Base-by-base conservation (phyloP, 805 yeast genomes). In the Saturnispora diversa region DNA sequence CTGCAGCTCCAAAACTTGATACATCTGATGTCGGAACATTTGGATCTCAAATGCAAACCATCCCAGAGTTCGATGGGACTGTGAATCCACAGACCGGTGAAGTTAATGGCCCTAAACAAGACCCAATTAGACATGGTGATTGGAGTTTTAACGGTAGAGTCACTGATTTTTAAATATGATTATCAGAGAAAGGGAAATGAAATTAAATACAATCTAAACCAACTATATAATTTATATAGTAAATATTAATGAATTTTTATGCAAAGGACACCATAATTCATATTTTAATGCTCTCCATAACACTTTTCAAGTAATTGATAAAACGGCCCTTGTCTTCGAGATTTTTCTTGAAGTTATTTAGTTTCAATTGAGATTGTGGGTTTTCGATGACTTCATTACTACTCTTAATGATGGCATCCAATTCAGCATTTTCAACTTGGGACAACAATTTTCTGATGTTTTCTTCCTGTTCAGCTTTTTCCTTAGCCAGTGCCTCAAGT, bases 91-190 rank as follows among this genome's bases (percentile, higher is more conserved):
- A 68, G 43, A 92, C 98, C 1, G 98, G 98, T 3, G 98, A 92
- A 62, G 69, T 81, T 17, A 95, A 95, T 35, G 98, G 98, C 0
- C 98, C 98, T 20, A 92, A 92, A 55, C 97, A 92, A 60, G 97
- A 92, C 55, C 98, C 98, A 1, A 69, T 86, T 48, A 76, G 78
- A 52, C 64, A 59, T 42, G 87, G 87, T 13, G 97, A 88, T 53
- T 92, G 94, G 75, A 80, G 96, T 7, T 92, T 81, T 60, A 90
- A 92, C 55, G 98, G 98, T 0, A 75, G 97, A 56, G 96, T 86
- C 23, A 90, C 97, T 2, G 98, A 92, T 59, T 92, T 92, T 55
- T 92, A 62, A 57, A 6, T 8, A 12, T 13, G 20, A 8, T 26
- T n/a, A n/a, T n/a, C 13, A 26, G 9, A 15, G 21, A 11, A 15